A percentile compares a stretch with the other conserved stretches of the same genome.
Evolutionary conservation across 1,284 basidiomycete species (phyloP).

Genomic region (Cystobasidiaceae sp.): DNA sequence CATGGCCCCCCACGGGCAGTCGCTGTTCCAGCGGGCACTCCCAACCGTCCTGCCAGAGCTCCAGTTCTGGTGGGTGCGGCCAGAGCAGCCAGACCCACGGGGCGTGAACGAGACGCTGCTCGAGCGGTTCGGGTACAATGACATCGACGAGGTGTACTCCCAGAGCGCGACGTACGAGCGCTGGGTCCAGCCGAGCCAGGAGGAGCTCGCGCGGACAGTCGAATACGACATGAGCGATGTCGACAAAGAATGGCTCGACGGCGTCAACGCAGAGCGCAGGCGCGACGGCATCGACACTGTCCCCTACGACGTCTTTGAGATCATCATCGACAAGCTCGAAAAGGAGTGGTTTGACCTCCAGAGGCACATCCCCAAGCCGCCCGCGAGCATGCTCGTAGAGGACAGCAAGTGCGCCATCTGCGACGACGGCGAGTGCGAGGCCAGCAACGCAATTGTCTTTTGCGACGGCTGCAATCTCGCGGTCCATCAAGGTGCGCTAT

Average conservation of each 20-base stretch:
- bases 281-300: conserved; percentile 69
- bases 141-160: conserved; percentile 16
- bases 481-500: conserved; percentile 80
- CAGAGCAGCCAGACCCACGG: background rate
- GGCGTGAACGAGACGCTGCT: conserved; percentile 10
- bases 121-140: conserved; percentile 31
- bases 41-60: conserved; percentile 22
- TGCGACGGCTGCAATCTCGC: conserved; percentile 99
- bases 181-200: conserved; percentile 68
- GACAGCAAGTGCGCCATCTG: conserved; percentile 95
- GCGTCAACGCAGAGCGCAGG: conserved; percentile 73
- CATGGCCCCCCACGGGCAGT: conserved; percentile 1
- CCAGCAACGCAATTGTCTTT: conserved; percentile 97
- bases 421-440: conserved; percentile 97
- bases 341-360: conserved; percentile 98
- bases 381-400: conserved; percentile 74
- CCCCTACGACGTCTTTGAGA: conserved; percentile 84
- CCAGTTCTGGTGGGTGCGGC: conserved; percentile 3
- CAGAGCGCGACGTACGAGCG: conserved; percentile 26
- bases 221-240: conserved; percentile 99
- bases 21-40: conserved; percentile 6
- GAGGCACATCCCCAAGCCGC: conserved; percentile 80
- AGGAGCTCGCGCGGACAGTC: conserved; percentile 83
- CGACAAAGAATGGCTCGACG: conserved; percentile 95
- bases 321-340: conserved; percentile 94